Percentiles rank a stretch among this genome's conserved stretches.
Evolutionary conservation across 2,329 filamentous ascomycete species (phyloP).

Genomic region (Amphichorda felina): DNA sequence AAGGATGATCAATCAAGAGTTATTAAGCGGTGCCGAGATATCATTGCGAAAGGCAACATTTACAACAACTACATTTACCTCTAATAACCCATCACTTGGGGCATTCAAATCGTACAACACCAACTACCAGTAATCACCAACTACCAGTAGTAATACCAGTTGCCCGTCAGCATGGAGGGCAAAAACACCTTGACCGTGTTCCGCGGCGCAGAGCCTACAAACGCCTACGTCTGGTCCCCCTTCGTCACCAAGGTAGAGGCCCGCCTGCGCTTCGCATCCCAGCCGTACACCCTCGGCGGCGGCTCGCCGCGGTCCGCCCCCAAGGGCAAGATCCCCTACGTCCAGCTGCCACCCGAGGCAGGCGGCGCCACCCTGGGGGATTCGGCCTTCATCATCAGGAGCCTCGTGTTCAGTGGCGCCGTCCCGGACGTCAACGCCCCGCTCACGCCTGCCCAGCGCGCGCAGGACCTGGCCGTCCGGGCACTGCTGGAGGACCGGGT

Average conservation of each 20-base stretch:
- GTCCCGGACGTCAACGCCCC: slow-evolving; percentile 34
- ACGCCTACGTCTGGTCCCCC: slow-evolving; percentile 42
- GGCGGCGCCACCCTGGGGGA: slow-evolving; percentile 26
- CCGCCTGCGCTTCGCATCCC: slow-evolving; percentile 39
- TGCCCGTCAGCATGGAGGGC: background rate
- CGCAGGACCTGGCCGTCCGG: slow-evolving; percentile 37
- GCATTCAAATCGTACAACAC: too few species aligned
- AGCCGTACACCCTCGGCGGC: slow-evolving; percentile 30
- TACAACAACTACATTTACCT: too few species aligned
- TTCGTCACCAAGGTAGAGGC: slow-evolving; percentile 52
- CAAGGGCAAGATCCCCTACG: slow-evolving; percentile 48
- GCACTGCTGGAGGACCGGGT: slow-evolving; percentile 48
- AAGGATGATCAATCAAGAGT: too few species aligned
- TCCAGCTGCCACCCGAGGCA: slow-evolving; percentile 27
- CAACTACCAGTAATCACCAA: background rate
- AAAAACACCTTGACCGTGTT: slow-evolving; percentile 20
- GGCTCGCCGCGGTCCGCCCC: slow-evolving; percentile 36
- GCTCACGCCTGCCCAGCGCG: slow-evolving; percentile 24
- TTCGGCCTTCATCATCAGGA: slow-evolving; percentile 39
- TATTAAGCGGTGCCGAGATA: too few species aligned
- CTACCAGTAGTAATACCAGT: background rate
- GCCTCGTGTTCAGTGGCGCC: slow-evolving; percentile 18
- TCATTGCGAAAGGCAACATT: too few species aligned
- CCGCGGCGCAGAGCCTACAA: slow-evolving; percentile 31
- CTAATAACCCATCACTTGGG: too few species aligned